Evolutionary conservation across 2,329 filamentous ascomycete genomes (phyloP).

Genomic region (Rutstroemia sydowiana): DNA sequence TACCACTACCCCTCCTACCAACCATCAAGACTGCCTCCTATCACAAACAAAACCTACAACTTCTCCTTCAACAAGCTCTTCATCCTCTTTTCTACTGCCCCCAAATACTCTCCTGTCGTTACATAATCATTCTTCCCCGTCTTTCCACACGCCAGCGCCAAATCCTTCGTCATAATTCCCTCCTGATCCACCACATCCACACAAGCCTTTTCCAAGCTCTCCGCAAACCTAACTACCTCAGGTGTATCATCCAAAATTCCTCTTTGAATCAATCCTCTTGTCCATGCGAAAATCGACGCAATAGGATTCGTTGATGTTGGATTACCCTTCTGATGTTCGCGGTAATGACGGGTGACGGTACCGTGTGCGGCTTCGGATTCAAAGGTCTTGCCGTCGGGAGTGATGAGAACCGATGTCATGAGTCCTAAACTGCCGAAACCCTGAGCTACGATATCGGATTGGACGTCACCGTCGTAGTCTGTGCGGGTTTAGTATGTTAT

Average conservation of each 20-base stretch:
- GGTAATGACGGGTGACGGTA: slow-evolving; percentile 96
- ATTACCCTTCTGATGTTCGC: slow-evolving; percentile 95
- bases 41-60: slow-evolving; percentile 40
- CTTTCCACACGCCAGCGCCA: slow-evolving; percentile 91
- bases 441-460: slow-evolving; percentile 97
- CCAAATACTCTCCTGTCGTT: slow-evolving; percentile 85
- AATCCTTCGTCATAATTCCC: slow-evolving; percentile 98
- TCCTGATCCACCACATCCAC: slow-evolving; percentile 90
- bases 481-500: slow-evolving; percentile 18
- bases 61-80: slow-evolving; percentile 74
- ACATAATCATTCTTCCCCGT: slow-evolving; percentile 79
- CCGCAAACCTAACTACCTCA: slow-evolving; percentile 83
- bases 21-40: background rate
- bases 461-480: slow-evolving; percentile 99
- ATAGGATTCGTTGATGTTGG: slow-evolving; percentile 99
- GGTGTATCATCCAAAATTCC: slow-evolving; percentile 91
- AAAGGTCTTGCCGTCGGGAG: slow-evolving; percentile 92
- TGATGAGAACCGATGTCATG: slow-evolving; percentile 97
- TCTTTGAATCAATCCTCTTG: slow-evolving; percentile 84
- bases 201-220: slow-evolving; percentile 86
- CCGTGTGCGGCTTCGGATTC: slow-evolving; percentile 97
- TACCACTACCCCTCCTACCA: too few species aligned
- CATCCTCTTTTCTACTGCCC: slow-evolving; percentile 84
- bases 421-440: slow-evolving; percentile 96
- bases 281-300: slow-evolving; percentile 98